Evolutionary conservation across 257 asterid genomes (phyloP).

Genomic region (Marsdenia floribunda): DNA sequence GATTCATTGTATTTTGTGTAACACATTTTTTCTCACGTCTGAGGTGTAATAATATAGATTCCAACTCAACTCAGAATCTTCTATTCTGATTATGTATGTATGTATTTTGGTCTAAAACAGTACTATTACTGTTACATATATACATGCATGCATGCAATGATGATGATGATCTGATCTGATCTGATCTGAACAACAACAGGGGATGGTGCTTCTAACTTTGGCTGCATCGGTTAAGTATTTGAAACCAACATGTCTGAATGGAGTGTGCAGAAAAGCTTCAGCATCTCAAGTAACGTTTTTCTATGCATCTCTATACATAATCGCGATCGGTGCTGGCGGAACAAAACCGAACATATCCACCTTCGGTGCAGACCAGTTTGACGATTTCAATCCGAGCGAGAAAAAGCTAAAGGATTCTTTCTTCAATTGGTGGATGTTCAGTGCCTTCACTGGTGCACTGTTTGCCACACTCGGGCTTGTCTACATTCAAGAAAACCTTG

Average conservation of each 20-base stretch:
- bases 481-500: slow-evolving; percentile 73
- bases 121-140: no score
- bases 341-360: slow-evolving; percentile 91
- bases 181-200: slow-evolving; percentile 31
- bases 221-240: slow-evolving; percentile 59
- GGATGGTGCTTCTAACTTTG: slow-evolving; percentile 72
- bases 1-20: no score
- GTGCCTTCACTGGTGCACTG: slow-evolving; percentile 67
- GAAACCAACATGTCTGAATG: slow-evolving; percentile 58
- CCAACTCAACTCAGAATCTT: no score
- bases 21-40: no score
- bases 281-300: slow-evolving; percentile 52
- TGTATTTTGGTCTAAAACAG: no score
- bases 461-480: slow-evolving; percentile 73
- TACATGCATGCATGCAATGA: neutral
- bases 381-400: slow-evolving; percentile 59
- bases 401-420: slow-evolving; percentile 66
- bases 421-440: slow-evolving; percentile 97
- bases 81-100: no score
- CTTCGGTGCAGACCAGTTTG: slow-evolving; percentile 89
- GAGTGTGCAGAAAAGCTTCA: slow-evolving; percentile 66
- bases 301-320: slow-evolving; percentile 70
- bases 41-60: no score
- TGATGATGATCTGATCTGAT: neutral
- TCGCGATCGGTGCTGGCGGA: slow-evolving; percentile 87